These are phyloP conservation scores for Westerdykella ornata DNA, from an alignment of 2,329 filamentous ascomycete genomes.

Conservation along the genomic window DNA sequence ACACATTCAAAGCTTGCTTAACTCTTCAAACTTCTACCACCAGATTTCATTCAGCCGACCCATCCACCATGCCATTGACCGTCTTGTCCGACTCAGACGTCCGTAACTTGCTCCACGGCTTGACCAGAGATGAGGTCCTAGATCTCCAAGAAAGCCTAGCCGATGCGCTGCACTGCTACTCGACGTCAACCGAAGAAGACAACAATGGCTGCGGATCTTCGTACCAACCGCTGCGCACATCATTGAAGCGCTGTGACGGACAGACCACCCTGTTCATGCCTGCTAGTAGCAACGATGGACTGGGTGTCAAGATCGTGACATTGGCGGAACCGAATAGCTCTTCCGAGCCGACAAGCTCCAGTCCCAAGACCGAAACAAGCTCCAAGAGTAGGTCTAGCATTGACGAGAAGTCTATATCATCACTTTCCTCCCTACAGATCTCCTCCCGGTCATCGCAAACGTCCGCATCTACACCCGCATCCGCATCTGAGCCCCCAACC, in stretches of 20 bases:
- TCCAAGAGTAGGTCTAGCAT: not conserved
- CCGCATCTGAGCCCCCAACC: slow-evolving; percentile 14
- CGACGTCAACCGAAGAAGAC: slow-evolving; percentile 53
- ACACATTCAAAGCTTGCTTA: too few relatives aligned
- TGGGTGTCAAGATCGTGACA: slow-evolving; percentile 61
- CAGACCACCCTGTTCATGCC: slow-evolving; percentile 62
- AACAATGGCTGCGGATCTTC: slow-evolving; percentile 50
- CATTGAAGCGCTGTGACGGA: slow-evolving; percentile 55
- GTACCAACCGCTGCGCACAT: slow-evolving; percentile 57
- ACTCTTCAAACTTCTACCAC: too few relatives aligned
- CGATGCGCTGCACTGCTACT: slow-evolving; percentile 59
- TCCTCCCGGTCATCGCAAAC: slow-evolving; percentile 17
- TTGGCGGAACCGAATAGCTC: slow-evolving; percentile 36
- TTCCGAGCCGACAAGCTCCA: slow-evolving; percentile 7
- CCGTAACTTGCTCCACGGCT: slow-evolving; percentile 48
- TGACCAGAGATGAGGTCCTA: slow-evolving; percentile 52
- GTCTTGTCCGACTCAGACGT: slow-evolving; percentile 54
- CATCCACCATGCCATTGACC: slow-evolving; percentile 50
- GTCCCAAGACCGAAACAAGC: not conserved
- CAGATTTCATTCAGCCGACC: too few relatives aligned
- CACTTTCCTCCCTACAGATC: slow-evolving; percentile 26
- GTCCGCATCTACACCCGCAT: slow-evolving; percentile 17
- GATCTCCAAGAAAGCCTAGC: slow-evolving; percentile 53
- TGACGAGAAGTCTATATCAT: slow-evolving; percentile 2
- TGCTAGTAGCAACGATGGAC: slow-evolving; percentile 51